Percentiles rank a stretch among this genome's conserved stretches.
Evolutionary conservation across 2,329 filamentous ascomycete species (phyloP).

Genomic region (Phaeophleospora eucalypticola): DNA sequence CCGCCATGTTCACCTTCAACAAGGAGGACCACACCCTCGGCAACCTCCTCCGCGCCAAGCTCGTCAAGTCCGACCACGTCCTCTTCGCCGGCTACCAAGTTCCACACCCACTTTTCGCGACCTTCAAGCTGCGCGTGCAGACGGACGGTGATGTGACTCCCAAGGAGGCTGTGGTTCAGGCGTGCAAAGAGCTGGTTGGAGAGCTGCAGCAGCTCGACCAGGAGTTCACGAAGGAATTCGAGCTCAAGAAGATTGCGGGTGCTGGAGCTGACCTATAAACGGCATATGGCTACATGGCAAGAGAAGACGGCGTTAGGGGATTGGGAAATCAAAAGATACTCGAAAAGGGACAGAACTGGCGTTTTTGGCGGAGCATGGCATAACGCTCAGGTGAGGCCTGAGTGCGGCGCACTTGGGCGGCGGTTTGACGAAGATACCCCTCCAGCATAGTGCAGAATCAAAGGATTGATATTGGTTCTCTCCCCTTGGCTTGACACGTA

Average conservation of each 20-base stretch:
- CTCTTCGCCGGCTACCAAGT: slow-evolving; percentile 89
- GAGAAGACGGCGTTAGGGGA: slow-evolving; percentile 18
- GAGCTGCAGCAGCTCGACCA: slow-evolving; percentile 75
- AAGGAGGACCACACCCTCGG: slow-evolving; percentile 81
- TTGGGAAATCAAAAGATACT: neutral
- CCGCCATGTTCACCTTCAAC: slow-evolving; percentile 89
- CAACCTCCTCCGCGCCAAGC: slow-evolving; percentile 80
- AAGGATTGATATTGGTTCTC: no score
- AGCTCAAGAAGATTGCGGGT: slow-evolving; percentile 73
- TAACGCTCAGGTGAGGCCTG: neutral
- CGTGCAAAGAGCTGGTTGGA: slow-evolving; percentile 76
- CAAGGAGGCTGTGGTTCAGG: slow-evolving; percentile 78
- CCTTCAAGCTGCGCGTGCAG: slow-evolving; percentile 71
- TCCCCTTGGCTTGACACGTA: no score
- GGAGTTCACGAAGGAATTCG: slow-evolving; percentile 89
- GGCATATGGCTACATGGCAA: neutral
- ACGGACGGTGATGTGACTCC: slow-evolving; percentile 85
- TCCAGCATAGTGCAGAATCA: slow-evolving; percentile 1
- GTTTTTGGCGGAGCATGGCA: neutral
- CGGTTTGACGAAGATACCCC: slow-evolving; percentile 10
- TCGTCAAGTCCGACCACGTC: slow-evolving; percentile 79
- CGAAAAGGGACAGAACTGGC: neutral
- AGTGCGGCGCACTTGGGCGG: neutral
- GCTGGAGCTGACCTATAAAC: slow-evolving; percentile 25
- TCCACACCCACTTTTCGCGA: slow-evolving; percentile 40